A percentile compares a stretch with the other conserved stretches of the same genome.
Evolutionary conservation across 331 rosid genomes (phyloP).

Genomic region (Acacia concinna): DNA sequence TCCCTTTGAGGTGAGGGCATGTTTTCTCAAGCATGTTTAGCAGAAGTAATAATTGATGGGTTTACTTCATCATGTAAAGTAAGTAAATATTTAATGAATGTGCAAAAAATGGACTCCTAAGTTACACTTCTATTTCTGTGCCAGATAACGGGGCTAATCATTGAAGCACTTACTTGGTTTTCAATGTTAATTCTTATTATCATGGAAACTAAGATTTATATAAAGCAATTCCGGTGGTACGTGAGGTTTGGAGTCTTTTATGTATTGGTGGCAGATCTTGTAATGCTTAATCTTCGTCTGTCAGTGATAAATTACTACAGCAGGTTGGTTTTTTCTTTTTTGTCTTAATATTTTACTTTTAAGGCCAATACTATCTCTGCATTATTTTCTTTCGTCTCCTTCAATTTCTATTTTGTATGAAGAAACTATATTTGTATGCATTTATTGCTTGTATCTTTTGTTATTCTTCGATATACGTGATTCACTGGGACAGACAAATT

Average conservation of each 20-base stretch:
- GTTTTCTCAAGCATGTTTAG: neutral
- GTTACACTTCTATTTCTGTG: neutral
- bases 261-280: constrained; percentile 73
- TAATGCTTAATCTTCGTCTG: constrained; percentile 62
- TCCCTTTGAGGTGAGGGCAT: constrained; percentile 74
- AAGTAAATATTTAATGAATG: neutral
- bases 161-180: constrained; percentile 71
- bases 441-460: neutral
- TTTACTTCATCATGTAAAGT: constrained; percentile 1
- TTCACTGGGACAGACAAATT: neutral
- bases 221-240: constrained; percentile 73
- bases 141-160: constrained; percentile 49
- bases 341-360: constrained; percentile 1
- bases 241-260: constrained; percentile 78
- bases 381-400: neutral
- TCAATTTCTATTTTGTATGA: neutral
- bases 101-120: constrained; percentile 28
- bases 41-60: constrained; percentile 13
- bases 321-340: constrained; percentile 54
- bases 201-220: constrained; percentile 66
- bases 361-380: neutral
- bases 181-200: constrained; percentile 59
- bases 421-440: neutral
- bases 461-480: neutral
- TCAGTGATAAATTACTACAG: constrained; percentile 55